phyloP scores from a whole-genome alignment of 2,329 filamentous ascomycete species.

The Didymosphaeria variabile region DNA sequence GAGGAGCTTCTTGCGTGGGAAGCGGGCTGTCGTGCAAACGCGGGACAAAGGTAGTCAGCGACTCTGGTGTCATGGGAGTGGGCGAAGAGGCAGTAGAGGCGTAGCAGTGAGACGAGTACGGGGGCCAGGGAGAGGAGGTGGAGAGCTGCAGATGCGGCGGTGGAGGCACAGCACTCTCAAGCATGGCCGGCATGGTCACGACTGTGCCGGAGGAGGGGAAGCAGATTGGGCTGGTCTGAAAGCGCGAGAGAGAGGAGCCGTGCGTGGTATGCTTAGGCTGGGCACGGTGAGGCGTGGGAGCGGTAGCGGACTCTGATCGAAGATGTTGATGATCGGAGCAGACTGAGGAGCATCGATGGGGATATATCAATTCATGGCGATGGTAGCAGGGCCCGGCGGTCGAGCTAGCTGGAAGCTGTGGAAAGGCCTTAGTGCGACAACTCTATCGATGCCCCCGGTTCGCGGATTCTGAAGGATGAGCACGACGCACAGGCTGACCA shows the following conservation, averaged over 20 bases:
- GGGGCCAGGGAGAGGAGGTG: slow-evolving; percentile 39
- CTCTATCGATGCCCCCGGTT: slow-evolving; percentile 44
- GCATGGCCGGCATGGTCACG: slow-evolving; percentile 45
- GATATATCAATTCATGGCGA: slow-evolving; percentile 33
- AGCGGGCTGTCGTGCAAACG: slow-evolving; percentile 39
- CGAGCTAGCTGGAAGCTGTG: slow-evolving; percentile 23
- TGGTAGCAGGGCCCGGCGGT: slow-evolving; percentile 23
- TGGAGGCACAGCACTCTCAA: slow-evolving; percentile 47
- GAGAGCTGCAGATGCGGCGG: slow-evolving; percentile 42
- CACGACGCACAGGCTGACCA: slow-evolving; percentile 23
- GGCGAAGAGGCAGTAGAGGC: slow-evolving; percentile 39
- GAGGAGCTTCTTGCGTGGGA: slow-evolving; percentile 36
- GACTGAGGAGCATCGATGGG: slow-evolving; percentile 23
- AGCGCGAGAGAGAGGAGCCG: slow-evolving; percentile 24
- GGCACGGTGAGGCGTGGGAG: slow-evolving; percentile 5
- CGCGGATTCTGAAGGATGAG: slow-evolving; percentile 34
- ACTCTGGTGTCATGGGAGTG: slow-evolving; percentile 44
- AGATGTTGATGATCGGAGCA: slow-evolving; percentile 14
- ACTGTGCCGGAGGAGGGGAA: slow-evolving; percentile 21
- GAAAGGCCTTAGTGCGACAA: slow-evolving; percentile 43
- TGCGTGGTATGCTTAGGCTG: slow-evolving; percentile 16
- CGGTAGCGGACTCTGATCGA: slow-evolving; percentile 1
- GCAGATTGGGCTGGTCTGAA: slow-evolving; percentile 16
- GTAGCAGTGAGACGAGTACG: slow-evolving; percentile 38
- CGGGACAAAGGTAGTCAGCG: slow-evolving; percentile 40